Conservation (phyloP, 2,329 filamentous ascomycete species). For the Cercospora citrullina region DNA sequence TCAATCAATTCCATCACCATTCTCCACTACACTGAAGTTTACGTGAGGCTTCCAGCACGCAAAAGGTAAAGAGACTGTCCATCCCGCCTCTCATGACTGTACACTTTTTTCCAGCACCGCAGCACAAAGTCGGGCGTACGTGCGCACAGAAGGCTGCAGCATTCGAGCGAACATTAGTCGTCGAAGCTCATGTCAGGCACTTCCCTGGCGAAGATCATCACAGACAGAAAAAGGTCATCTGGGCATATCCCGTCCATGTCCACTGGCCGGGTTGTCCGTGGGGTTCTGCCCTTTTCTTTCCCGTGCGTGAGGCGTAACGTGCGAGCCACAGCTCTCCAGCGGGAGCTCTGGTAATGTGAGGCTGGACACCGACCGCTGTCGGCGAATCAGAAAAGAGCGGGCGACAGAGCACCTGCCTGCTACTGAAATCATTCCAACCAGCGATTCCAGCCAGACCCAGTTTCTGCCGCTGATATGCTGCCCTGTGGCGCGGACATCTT, state of each 20-base stretch:
- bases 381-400: not conserved
- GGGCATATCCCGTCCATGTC: not conserved
- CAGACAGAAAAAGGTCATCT: not conserved
- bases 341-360: constrained; percentile 3
- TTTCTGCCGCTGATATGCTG: not conserved
- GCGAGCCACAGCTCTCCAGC: not conserved
- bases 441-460: not conserved
- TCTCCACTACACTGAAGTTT: not conserved
- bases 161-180: constrained; percentile 16
- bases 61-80: not conserved
- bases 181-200: not conserved
- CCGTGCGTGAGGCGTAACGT: not conserved
- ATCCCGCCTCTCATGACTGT: not conserved
- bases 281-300: not conserved
- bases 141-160: constrained; percentile 14
- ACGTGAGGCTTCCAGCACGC: not conserved
- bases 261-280: constrained; percentile 2
- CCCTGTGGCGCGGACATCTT: constrained; percentile 5
- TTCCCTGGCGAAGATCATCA: not conserved
- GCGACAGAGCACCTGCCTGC: not conserved
- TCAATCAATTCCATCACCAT: not conserved
- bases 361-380: constrained; percentile 7
- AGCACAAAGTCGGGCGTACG: not conserved
- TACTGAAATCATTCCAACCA: not conserved
- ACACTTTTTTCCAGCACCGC: not conserved